Evolutionary conservation across 352 stramenopile species (phyloP).

Genomic region (Globisporangium paroecandrum): DNA sequence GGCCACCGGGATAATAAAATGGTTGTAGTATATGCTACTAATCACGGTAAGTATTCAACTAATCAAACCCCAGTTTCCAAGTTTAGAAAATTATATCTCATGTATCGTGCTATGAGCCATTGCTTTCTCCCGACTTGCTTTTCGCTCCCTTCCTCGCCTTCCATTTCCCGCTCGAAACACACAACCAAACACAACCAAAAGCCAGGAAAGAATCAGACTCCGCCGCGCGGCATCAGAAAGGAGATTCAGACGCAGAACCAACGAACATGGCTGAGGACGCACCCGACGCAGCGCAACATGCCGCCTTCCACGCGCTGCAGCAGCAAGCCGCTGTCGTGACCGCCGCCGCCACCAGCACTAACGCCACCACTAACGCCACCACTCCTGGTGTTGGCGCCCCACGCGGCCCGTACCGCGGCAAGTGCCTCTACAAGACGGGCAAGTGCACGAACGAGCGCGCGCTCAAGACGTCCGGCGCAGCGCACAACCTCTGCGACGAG

Average conservation of each 20-base stretch:
- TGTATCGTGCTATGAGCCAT: too few relatives aligned
- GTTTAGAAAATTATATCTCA: too few relatives aligned
- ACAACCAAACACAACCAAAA: too few relatives aligned
- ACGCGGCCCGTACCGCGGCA: constrained; percentile 45
- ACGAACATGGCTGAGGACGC: constrained; percentile 10
- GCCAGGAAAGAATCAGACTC: constrained; percentile 6
- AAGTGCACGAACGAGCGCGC: constrained; percentile 85
- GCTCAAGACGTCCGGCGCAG: constrained; percentile 76
- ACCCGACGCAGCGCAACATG: not conserved
- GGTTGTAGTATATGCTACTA: too few relatives aligned
- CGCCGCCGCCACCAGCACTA: not conserved
- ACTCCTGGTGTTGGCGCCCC: constrained; percentile 20
- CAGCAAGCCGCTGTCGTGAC: not conserved
- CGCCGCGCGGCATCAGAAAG: constrained; percentile 5
- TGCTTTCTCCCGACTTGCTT: too few relatives aligned
- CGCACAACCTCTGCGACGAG: constrained; percentile 85
- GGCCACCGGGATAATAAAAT: too few relatives aligned
- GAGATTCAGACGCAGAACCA: constrained; percentile 7
- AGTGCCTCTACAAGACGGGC: constrained; percentile 86
- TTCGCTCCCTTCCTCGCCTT: too few relatives aligned
- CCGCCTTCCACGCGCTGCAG: constrained; percentile 7
- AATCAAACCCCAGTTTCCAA: too few relatives aligned
- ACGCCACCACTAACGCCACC: constrained; percentile 16
- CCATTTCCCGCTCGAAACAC: too few relatives aligned
- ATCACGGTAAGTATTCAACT: too few relatives aligned